Conservation (phyloP, 805 yeast species). For the Teunomyces aglyptinius region DNA sequence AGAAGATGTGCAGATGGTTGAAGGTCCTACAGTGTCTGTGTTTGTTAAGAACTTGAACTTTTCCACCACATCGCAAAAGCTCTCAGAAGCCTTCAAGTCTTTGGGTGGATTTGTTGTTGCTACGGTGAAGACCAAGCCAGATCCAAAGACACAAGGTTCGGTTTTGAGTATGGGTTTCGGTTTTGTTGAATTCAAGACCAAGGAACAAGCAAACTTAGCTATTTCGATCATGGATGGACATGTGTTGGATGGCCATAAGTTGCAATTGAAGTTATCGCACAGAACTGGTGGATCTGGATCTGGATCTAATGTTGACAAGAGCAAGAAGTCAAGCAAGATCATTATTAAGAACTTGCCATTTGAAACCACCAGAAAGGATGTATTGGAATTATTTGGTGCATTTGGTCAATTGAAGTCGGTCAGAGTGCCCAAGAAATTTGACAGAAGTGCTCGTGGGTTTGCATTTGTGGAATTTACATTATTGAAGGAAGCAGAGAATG, state of each 20-base stretch:
- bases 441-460: slow-evolving; percentile 93
- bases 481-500: slow-evolving; percentile 86
- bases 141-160: slow-evolving; percentile 66
- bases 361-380: slow-evolving; percentile 90
- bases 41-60: slow-evolving; percentile 93
- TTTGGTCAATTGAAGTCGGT: slow-evolving; percentile 94
- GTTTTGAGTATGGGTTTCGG: slow-evolving; percentile 97
- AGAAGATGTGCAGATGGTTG: slow-evolving; percentile 42
- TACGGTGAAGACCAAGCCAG: slow-evolving; percentile 82
- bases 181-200: slow-evolving; percentile 83
- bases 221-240: slow-evolving; percentile 70
- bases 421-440: slow-evolving; percentile 94
- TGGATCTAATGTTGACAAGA: slow-evolving; percentile 21
- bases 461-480: slow-evolving; percentile 93
- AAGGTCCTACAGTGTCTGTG: slow-evolving; percentile 81
- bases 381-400: slow-evolving; percentile 88
- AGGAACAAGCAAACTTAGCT: slow-evolving; percentile 76
- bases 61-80: slow-evolving; percentile 59
- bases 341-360: slow-evolving; percentile 96
- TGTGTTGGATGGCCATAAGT: slow-evolving; percentile 82
- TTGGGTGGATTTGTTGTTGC: slow-evolving; percentile 81
- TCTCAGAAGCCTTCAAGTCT: slow-evolving; percentile 62
- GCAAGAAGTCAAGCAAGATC: slow-evolving; percentile 64
- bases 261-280: slow-evolving; percentile 85
- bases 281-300: slow-evolving; percentile 51